These are phyloP conservation scores for Collybiopsis confluens DNA, from an alignment of 768 basidiomycete species.

Conservation along the genomic window DNA sequence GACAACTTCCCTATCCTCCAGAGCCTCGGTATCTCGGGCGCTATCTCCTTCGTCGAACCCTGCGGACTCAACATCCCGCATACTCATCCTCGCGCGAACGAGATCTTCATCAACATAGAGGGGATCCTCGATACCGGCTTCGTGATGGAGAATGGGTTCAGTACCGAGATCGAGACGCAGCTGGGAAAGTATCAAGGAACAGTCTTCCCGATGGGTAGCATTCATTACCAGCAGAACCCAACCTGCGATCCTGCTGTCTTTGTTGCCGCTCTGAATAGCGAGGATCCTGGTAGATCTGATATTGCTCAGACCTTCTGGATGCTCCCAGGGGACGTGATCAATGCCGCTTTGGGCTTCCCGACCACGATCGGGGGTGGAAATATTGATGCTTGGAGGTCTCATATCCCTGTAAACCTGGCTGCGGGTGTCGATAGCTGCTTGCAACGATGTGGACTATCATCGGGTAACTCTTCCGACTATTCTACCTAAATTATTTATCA, in stretches of 20 bases:
- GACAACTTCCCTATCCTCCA: conserved; percentile 15
- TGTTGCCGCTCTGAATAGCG: conserved; percentile 10
- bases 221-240: conserved; percentile 14
- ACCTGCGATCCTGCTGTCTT: conserved; percentile 7
- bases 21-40: conserved; percentile 5
- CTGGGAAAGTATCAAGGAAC: conserved; percentile 6
- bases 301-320: conserved; percentile 12
- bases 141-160: conserved; percentile 4
- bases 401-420: conserved; percentile 11
- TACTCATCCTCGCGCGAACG: conserved; percentile 29
- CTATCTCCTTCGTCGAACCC: conserved; percentile 10
- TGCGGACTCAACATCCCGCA: conserved; percentile 24
- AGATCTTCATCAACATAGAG: conserved; percentile 25
- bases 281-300: conserved; percentile 11
- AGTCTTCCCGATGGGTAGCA: conserved; percentile 2
- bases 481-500: too few species aligned
- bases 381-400: conserved; percentile 10
- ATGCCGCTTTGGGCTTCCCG: conserved; percentile 13
- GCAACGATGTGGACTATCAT: conserved; percentile 9
- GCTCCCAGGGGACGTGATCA: conserved; percentile 6
- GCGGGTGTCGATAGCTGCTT: conserved; percentile 13
- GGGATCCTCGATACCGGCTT: conserved; percentile 16
- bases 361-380: conserved; percentile 10
- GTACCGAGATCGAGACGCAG: conserved; percentile 10
- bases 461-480: not conserved